Evolutionary conservation across 768 basidiomycete genomes (phyloP), one percentile per base, ranked within the genome.

Genomic region (Hygrocybe punicea): DNA sequence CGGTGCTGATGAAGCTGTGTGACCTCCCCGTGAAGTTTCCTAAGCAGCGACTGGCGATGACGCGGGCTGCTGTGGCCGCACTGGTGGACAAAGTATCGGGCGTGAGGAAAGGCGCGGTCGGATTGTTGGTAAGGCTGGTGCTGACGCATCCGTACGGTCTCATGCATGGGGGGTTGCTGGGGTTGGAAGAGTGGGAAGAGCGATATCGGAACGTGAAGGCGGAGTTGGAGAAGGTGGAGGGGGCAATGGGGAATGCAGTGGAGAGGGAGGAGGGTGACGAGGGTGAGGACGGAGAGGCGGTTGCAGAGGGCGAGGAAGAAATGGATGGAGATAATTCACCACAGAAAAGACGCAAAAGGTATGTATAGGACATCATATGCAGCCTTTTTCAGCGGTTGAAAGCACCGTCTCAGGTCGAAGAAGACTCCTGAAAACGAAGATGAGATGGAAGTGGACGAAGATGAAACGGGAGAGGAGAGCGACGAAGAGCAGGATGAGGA

Each of bases 81-180:
- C 77, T 99, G 48, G 86, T 93, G 62, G 96, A 98, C 75, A 98
- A 98, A 73, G 86, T 84, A 2, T 83, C 91, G 17, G 84, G 80
- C 6, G 95, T 96, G n/a, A 81, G 97, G 63, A 91, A 92, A 71
- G 82, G 82, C 50, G 89, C 94, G 17, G 86, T 89, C 45, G 79
- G 84, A 17, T 74, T 98, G 24, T 71, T 98, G 19, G 81, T 83
- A 45, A 84, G 84, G 64, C 76, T 98, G 24, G 72, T 98, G 47
- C 57, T 79, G 56, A 98, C 95, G 0, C 95, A 99, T 72, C 95
- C 95, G 3, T 98, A 91, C 69, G 88, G 87, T 0, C 63, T 84
- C 14, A 80, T 89, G 73, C 86, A 95, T 65, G 96, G 94, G 0
- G 96, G 94, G 1, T 79, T 81, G 45, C 73, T 99, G 51, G 83